These are phyloP conservation scores for Theileria parva DNA, from an alignment of 169 alveolate species.

Conservation along the genomic window DNA sequence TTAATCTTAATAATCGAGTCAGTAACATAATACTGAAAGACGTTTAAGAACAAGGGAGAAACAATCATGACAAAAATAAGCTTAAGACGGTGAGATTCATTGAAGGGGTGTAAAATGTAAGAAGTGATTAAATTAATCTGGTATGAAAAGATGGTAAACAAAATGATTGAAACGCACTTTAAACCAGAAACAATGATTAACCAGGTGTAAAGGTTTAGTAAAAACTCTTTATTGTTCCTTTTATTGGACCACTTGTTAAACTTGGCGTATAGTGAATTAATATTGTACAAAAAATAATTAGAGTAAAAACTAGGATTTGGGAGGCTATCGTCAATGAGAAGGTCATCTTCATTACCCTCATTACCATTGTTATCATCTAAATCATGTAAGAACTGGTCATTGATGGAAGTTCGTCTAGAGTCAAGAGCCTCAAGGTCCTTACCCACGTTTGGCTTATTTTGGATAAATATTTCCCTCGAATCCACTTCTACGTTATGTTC, in stretches of 20 bases:
- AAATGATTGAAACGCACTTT: conserved; percentile 33
- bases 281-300: background rate
- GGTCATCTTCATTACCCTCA: background rate
- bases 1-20: conserved; percentile 64
- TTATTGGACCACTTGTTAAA: conserved; percentile 27
- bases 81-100: conserved; percentile 38
- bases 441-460: background rate
- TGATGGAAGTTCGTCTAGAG: background rate
- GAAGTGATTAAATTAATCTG: conserved; percentile 33
- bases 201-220: conserved; percentile 55
- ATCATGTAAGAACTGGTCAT: conserved; percentile 15
- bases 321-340: background rate
- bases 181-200: conserved; percentile 58
- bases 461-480: background rate
- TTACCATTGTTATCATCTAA: conserved; percentile 8
- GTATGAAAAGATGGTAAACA: conserved; percentile 47
- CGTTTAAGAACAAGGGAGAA: conserved; percentile 61
- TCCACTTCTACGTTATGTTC: background rate
- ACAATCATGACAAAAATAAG: conserved; percentile 61
- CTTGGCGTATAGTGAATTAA: conserved; percentile 3
- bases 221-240: conserved; percentile 32
- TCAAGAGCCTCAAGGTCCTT: conserved; percentile 6
- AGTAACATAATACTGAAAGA: conserved; percentile 64
- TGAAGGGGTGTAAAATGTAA: conserved; percentile 33
- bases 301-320: conserved; percentile 19